Percentiles rank a stretch among this genome's conserved stretches.
Conservation (phyloP, 495 filamentous ascomycete species). For the Trichoderma erinaceum region DNA sequence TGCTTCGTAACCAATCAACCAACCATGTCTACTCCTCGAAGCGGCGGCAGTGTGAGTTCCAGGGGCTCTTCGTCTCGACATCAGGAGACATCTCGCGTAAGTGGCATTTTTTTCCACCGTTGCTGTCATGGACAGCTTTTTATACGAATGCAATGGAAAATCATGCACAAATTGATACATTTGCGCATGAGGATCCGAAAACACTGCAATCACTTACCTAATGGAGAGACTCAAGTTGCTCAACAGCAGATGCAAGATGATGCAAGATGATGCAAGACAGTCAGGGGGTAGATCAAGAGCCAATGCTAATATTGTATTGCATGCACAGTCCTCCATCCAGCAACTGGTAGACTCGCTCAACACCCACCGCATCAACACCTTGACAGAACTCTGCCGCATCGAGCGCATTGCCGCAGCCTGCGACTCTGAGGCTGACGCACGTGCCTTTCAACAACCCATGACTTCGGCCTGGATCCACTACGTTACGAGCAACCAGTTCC, state of each 20-base stretch:
- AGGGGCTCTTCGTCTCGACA: not conserved
- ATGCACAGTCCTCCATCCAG: conserved; percentile 24
- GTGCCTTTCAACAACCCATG: conserved; percentile 53
- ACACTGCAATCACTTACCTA: not conserved
- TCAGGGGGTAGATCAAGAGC: no score
- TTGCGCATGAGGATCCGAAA: not conserved
- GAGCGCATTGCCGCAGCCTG: conserved; percentile 56
- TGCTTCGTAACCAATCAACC: not conserved
- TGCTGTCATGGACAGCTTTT: not conserved
- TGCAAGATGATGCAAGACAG: not conserved
- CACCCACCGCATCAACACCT: conserved; percentile 63
- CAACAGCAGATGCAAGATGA: not conserved
- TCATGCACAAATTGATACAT: not conserved
- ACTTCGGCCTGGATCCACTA: conserved; percentile 68
- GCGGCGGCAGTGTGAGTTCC: not conserved
- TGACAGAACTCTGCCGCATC: conserved; percentile 68
- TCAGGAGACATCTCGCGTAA: not conserved
- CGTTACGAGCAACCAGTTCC: conserved; percentile 64
- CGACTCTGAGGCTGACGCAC: conserved; percentile 49
- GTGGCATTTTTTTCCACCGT: not conserved
- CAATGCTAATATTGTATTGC: not conserved
- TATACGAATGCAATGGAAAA: not conserved
- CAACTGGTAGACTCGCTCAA: conserved; percentile 49
- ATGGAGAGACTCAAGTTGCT: not conserved
- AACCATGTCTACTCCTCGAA: conserved; percentile 12